phyloP scores from a whole-genome alignment of 306 rosid genomes.

The Malus fusca region DNA sequence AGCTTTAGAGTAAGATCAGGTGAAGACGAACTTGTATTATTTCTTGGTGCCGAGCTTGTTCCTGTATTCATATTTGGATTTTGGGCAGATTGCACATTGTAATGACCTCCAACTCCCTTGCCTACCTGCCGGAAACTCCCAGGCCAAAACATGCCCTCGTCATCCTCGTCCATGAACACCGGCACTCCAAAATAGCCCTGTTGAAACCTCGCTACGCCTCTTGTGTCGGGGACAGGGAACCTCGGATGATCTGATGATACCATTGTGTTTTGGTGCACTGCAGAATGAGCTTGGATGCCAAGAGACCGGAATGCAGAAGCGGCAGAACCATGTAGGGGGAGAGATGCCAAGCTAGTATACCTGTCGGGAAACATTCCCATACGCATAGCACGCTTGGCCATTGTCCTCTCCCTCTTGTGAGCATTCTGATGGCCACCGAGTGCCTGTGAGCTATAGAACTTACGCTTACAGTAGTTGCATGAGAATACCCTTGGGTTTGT shows the following conservation, averaged over 20 bases:
- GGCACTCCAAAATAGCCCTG: slow-evolving; percentile 43
- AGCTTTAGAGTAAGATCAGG: slow-evolving; percentile 88
- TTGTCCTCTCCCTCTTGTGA: slow-evolving; percentile 83
- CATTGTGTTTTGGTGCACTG: slow-evolving; percentile 41
- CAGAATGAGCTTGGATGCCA: slow-evolving; percentile 67
- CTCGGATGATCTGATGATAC: slow-evolving; percentile 27
- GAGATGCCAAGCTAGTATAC: slow-evolving; percentile 70
- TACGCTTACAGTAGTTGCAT: slow-evolving; percentile 77
- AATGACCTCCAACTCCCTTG: slow-evolving; percentile 20
- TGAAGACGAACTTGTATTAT: slow-evolving; percentile 33
- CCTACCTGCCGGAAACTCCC: slow-evolving; percentile 72
- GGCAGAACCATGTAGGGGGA: slow-evolving; percentile 78
- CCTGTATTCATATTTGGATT: slow-evolving; percentile 23
- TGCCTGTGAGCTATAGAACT: slow-evolving; percentile 90
- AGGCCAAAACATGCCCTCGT: slow-evolving; percentile 61
- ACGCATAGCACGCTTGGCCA: slow-evolving; percentile 80
- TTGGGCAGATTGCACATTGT: slow-evolving; percentile 21
- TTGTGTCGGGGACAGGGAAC: slow-evolving; percentile 30
- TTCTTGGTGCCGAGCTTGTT: slow-evolving; percentile 25
- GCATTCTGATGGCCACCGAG: slow-evolving; percentile 93
- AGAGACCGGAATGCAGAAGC: slow-evolving; percentile 72
- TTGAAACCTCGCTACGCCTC: slow-evolving; percentile 52
- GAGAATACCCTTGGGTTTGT: slow-evolving; percentile 60
- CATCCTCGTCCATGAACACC: slow-evolving; percentile 52
- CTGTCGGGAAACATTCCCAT: slow-evolving; percentile 61